These are phyloP conservation scores for Acephala macrosclerotiorum DNA, from an alignment of 2,329 filamentous ascomycete genomes.

Conservation along the genomic window DNA sequence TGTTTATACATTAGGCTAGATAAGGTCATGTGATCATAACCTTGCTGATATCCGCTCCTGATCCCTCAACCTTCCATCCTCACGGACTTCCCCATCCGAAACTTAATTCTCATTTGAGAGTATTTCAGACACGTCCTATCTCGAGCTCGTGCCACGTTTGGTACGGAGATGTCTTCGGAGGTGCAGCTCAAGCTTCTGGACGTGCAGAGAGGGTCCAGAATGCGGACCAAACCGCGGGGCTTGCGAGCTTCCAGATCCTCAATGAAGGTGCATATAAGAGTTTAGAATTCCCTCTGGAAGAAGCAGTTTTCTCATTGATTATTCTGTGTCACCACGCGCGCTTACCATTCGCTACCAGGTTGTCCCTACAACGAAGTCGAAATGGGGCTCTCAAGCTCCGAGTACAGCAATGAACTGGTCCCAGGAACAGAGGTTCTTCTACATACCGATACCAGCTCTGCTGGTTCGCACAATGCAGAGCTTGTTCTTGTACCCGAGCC, in stretches of 20 bases:
- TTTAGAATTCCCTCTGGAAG: not conserved
- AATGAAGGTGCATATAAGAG: not conserved
- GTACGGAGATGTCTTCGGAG: not conserved
- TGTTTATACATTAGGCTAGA: not conserved
- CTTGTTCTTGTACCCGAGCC: slow-evolving; percentile 29
- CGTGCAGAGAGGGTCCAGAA: not conserved
- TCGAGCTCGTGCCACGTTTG: not conserved
- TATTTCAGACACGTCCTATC: not conserved
- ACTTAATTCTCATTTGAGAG: not conserved
- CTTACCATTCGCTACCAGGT: not conserved
- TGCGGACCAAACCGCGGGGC: not conserved
- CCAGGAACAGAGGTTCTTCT: slow-evolving; percentile 30
- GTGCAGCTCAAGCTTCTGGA: not conserved
- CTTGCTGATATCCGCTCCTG: not conserved
- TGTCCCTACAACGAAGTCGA: not conserved
- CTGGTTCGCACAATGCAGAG: not conserved
- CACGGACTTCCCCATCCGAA: slow-evolving; percentile 8
- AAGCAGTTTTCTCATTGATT: no score
- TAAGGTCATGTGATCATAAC: not conserved
- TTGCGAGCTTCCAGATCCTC: not conserved
- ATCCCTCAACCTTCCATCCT: not conserved
- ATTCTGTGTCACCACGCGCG: not conserved
- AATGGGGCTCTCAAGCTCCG: not conserved
- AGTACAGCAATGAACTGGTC: slow-evolving; percentile 24
- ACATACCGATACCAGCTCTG: slow-evolving; percentile 9